phyloP scores from a whole-genome alignment of 495 filamentous ascomycete species.

The Pseudevernia furfuracea region DNA sequence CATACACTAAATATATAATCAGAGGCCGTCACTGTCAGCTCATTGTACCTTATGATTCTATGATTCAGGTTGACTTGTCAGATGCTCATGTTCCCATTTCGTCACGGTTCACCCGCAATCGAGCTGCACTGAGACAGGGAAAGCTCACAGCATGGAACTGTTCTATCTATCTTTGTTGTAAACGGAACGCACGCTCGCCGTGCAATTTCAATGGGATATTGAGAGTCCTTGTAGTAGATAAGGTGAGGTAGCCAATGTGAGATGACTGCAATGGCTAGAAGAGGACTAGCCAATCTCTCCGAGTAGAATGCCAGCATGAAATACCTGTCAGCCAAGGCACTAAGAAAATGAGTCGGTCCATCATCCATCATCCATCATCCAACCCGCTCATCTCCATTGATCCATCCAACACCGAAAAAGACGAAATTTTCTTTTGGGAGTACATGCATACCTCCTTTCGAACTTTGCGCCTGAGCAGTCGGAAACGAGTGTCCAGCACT shows the following conservation, averaged over 20 bases:
- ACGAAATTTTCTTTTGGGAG: neutral
- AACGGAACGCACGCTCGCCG: neutral
- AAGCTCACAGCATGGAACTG: neutral
- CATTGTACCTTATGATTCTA: neutral
- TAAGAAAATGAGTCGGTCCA: neutral
- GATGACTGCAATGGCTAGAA: neutral
- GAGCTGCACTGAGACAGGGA: neutral
- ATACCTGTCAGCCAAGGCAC: neutral
- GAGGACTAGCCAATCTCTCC: conserved; percentile 9
- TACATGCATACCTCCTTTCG: neutral
- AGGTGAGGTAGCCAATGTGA: neutral
- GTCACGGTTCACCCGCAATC: neutral
- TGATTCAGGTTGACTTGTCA: neutral
- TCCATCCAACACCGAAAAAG: neutral
- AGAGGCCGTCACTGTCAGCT: neutral
- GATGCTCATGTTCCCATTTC: neutral
- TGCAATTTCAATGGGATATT: neutral
- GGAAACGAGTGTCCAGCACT: conserved; percentile 13
- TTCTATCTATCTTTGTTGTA: neutral
- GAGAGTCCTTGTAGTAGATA: neutral
- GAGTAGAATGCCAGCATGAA: neutral
- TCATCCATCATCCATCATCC: conserved; percentile 4
- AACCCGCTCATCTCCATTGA: neutral
- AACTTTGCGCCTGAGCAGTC: neutral
- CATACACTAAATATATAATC: too few species aligned